Percentiles rank a stretch among this genome's conserved stretches.
phyloP scores from a whole-genome alignment of 768 basidiomycete genomes.

The Astraeus odoratus region DNA sequence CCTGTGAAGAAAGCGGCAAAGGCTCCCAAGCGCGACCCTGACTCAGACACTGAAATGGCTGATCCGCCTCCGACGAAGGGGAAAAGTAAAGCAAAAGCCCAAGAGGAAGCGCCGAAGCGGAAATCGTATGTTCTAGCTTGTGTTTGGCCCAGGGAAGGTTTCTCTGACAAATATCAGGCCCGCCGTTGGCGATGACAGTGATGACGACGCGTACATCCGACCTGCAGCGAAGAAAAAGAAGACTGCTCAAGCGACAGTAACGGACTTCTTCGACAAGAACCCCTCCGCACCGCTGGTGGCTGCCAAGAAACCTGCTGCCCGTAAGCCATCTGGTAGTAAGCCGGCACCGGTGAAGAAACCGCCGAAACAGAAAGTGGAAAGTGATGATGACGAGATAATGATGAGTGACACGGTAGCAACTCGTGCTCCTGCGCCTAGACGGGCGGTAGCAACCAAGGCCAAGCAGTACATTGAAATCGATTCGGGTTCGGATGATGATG shows the following conservation, averaged over 20 bases:
- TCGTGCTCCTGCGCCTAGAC: slow-evolving; percentile 36
- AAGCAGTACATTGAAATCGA: slow-evolving; percentile 62
- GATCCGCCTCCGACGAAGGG: slow-evolving; percentile 15
- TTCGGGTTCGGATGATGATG: slow-evolving; percentile 37
- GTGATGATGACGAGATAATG: slow-evolving; percentile 40
- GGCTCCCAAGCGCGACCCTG: slow-evolving; percentile 27
- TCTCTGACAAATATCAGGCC: slow-evolving; percentile 23
- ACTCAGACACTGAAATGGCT: slow-evolving; percentile 31
- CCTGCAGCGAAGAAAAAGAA: slow-evolving; percentile 52
- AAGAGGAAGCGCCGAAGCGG: slow-evolving; percentile 41
- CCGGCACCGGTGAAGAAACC: slow-evolving; percentile 51
- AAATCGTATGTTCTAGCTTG: slow-evolving; percentile 49
- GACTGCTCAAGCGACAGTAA: slow-evolving; percentile 35
- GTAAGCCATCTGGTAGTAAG: slow-evolving; percentile 54
- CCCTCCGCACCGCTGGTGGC: slow-evolving; percentile 26
- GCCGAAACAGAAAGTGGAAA: slow-evolving; percentile 31
- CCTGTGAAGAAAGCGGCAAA: slow-evolving; percentile 17
- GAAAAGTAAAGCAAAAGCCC: slow-evolving; percentile 39
- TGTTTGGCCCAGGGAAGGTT: slow-evolving; percentile 1
- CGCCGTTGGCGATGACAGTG: slow-evolving; percentile 30
- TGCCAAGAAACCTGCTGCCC: slow-evolving; percentile 34
- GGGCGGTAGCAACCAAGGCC: slow-evolving; percentile 40
- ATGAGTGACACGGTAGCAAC: slow-evolving; percentile 38
- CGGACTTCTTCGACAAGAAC: slow-evolving; percentile 57
- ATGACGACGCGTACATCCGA: slow-evolving; percentile 37